Conservation (phyloP, 2,329 filamentous ascomycete species). For the Aspergillus brasiliensis region DNA sequence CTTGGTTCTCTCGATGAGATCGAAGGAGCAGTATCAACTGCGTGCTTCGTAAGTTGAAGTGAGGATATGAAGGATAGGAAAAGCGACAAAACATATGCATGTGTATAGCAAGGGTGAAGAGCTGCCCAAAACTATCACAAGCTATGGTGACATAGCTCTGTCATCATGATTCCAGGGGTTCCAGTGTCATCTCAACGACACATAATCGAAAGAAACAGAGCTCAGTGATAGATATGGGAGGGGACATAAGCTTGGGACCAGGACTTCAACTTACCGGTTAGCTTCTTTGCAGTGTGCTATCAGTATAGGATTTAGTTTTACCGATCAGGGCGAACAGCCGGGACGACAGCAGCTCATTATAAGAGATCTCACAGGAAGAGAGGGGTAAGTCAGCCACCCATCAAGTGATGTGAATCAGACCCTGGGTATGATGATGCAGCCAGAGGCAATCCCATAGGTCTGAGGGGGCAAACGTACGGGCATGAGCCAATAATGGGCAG, state of each 20-base stretch:
- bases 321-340: background rate
- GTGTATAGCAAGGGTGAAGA: background rate
- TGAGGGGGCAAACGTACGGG: constrained; percentile 6
- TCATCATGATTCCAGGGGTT: background rate
- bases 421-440: constrained; percentile 14
- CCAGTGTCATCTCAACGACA: background rate
- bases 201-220: background rate
- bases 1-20: background rate
- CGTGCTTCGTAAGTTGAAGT: constrained; percentile 2
- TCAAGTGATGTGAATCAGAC: constrained; percentile 10
- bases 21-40: constrained; percentile 3
- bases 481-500: constrained; percentile 14
- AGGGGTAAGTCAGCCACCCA: constrained; percentile 17
- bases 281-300: background rate
- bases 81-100: background rate
- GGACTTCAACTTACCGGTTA: background rate
- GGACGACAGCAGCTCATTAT: background rate
- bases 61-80: background rate
- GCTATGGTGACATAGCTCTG: background rate
- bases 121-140: background rate
- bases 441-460: background rate
- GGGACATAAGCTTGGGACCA: background rate
- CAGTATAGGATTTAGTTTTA: background rate
- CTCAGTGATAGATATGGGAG: background rate
- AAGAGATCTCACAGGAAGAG: constrained; percentile 4